Evolutionary conservation across 257 asterid species (phyloP), one percentile per base, ranked within the genome.

Genomic region (Solanum arcanum): DNA sequence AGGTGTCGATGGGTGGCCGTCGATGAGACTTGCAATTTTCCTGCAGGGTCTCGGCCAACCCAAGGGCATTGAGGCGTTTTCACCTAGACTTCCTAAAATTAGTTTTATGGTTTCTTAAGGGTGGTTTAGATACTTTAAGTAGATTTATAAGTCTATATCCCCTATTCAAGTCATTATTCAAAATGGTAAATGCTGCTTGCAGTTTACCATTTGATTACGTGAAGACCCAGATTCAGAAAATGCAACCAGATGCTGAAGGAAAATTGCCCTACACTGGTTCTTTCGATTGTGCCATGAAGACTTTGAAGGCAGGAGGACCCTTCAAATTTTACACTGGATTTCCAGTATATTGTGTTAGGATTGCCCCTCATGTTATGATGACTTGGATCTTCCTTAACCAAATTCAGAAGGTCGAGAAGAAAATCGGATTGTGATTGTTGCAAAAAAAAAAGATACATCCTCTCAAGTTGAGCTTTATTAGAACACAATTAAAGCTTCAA

Each of bases 301-400:
- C 99, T 4, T 92, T 97, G 64, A 96, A 95, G 91, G 15, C 94
- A 3, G 96, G 97, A 25, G 99, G 99, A 15, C 98, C 98, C 52
- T 91, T 96, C 66, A 97, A 94, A 87, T 96, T 97, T 73, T 97
- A 97, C 94, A 90, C 97, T 33, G 99, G 99, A 86, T 97, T 97
- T 49, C 99, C 99, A 15, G 98, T 97, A 10, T 97, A 97, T 78
- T 97, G 99, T 82, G 93, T 96, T 76, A 91, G 99, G 90, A 97
- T 97, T 69, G 99, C 99, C 49, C 99, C 99, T 76, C 99, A 97
- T 75, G 99, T 97, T 92, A 97, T 97, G 99, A 93, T 96, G 98
- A 97, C 99, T 52, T 96, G 99, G 98, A 97, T 97, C 86, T 96
- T 92, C 96, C 93, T 97, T 83, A 94, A 93, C 94, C 99, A 96